Evolutionary conservation across 2,329 filamentous ascomycete species (phyloP).

Genomic region (Fusarium sp.): DNA sequence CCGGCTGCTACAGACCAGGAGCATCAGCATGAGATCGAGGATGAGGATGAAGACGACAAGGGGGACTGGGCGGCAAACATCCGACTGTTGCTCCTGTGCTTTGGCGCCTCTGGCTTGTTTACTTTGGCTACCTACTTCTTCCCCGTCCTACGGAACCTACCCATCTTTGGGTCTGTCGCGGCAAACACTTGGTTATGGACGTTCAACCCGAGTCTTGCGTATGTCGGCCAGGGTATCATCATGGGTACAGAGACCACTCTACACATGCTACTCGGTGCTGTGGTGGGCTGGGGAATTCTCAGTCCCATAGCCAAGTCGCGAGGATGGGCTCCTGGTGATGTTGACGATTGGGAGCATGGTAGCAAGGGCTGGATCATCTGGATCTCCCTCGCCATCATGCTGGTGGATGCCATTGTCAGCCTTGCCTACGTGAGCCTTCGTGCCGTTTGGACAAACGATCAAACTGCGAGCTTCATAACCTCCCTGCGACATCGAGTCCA

Average conservation of each 20-base stretch:
- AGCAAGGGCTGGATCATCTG: conserved; percentile 99
- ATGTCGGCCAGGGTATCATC: conserved; percentile 97
- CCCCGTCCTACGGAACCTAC: conserved; percentile 85
- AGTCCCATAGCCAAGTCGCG: conserved; percentile 87
- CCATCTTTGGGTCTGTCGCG: conserved; percentile 81
- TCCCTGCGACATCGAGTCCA: conserved; percentile 26
- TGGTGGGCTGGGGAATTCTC: conserved; percentile 90
- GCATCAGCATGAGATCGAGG: conserved; percentile 50
- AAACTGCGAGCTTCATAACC: background rate
- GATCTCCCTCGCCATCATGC: conserved; percentile 96
- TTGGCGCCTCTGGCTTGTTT: conserved; percentile 70
- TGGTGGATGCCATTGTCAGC: conserved; percentile 91
- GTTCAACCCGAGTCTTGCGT: conserved; percentile 95
- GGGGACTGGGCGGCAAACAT: conserved; percentile 61
- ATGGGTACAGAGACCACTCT: conserved; percentile 97
- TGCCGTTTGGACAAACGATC: conserved; percentile 58
- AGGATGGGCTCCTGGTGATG: conserved; percentile 90
- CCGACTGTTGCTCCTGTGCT: conserved; percentile 67
- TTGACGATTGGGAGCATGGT: conserved; percentile 89
- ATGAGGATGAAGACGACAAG: conserved; percentile 12
- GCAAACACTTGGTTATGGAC: conserved; percentile 93
- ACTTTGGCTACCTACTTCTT: conserved; percentile 92
- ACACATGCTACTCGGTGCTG: conserved; percentile 92
- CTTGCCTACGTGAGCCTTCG: conserved; percentile 81
- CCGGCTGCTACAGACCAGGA: conserved; percentile 43